A percentile compares a stretch with the other conserved stretches of the same genome.
These are phyloP conservation scores for Mycena rebaudengoi DNA, from an alignment of 768 basidiomycete species.

Conservation along the genomic window DNA sequence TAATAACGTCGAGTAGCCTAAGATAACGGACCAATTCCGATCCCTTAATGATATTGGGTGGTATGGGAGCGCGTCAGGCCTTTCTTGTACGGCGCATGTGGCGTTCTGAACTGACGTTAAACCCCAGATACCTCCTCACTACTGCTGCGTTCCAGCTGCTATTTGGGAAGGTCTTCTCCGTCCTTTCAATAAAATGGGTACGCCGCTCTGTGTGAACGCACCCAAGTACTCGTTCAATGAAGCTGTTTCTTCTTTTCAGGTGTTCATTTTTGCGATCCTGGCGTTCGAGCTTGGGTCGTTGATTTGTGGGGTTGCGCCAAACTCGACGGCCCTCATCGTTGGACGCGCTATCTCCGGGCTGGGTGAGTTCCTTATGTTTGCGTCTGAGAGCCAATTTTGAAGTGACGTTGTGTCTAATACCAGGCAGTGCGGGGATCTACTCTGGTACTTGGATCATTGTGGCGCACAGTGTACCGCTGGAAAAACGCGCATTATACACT, in stretches of 20 bases:
- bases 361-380: too few species aligned
- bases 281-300: slow-evolving; percentile 13
- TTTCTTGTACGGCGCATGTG: neutral
- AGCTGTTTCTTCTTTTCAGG: neutral
- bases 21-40: slow-evolving; percentile 18
- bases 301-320: slow-evolving; percentile 12
- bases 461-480: slow-evolving; percentile 9
- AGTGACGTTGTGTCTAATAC: too few species aligned
- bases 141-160: slow-evolving; percentile 13
- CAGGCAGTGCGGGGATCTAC: slow-evolving; percentile 8
- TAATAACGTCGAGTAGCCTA: too few species aligned
- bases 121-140: slow-evolving; percentile 10
- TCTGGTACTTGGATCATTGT: slow-evolving; percentile 13
- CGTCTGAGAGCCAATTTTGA: too few species aligned
- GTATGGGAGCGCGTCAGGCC: slow-evolving; percentile 25
- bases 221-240: neutral
- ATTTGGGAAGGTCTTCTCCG: slow-evolving; percentile 11
- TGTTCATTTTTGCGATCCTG: neutral
- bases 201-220: too few species aligned
- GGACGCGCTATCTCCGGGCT: slow-evolving; percentile 21
- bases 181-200: slow-evolving; percentile 17
- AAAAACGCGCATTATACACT: slow-evolving; percentile 2
- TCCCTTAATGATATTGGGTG: slow-evolving; percentile 14
- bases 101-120: too few species aligned
- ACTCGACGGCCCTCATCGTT: slow-evolving; percentile 8